Evolutionary conservation across 2,329 filamentous ascomycete genomes (phyloP), one percentile per base, ranked within the genome.

Genomic region (Biscogniauxia marginata): DNA sequence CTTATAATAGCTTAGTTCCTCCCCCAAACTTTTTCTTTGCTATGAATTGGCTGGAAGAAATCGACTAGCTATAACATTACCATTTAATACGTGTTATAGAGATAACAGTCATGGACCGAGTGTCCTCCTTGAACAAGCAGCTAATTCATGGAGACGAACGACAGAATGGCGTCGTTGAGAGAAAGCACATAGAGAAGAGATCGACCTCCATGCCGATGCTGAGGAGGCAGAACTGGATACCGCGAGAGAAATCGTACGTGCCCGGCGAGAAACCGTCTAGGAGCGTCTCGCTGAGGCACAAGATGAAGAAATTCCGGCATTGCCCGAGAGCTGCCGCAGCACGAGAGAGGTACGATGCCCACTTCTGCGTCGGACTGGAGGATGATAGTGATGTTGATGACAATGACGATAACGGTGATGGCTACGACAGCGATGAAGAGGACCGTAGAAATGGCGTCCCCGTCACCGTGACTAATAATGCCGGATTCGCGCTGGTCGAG

Each of bases 391-490:
- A 21, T 43, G 18, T n/a, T n/a, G n/a, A n/a, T n/a, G n/a, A n/a
- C n/a, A 4, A 20, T 30, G 25, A 13, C 13, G 19, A 4, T 16
- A 25, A 52, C 16, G 18, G 11, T 19, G 21, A 60, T 3, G 46
- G 19, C 2, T 5, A 49, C n/a, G 49, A 54, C 18, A 54, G 52
- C 23, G 49, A 53, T 21, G 53, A 47, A 3, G 55, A 59, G 19
- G 59, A 62, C 19, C 43, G 34, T 4, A 21, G 44, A 8, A 55
- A 52, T 8, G 52, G 50, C 3, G 54, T 55, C 3, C 49, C 46
- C 2, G 52, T 49, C 20, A 45, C 47, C 1, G 46, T 49, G 13
- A 13, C 52, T 4, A 16, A 11, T 6, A 39, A 39, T 16, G 11
- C 30, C 2, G 30, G 30, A 4, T 16, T 11, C 30, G 30, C 9